Conservation (phyloP, 2,329 filamentous ascomycete species). For the Diaporthe helianthi region DNA sequence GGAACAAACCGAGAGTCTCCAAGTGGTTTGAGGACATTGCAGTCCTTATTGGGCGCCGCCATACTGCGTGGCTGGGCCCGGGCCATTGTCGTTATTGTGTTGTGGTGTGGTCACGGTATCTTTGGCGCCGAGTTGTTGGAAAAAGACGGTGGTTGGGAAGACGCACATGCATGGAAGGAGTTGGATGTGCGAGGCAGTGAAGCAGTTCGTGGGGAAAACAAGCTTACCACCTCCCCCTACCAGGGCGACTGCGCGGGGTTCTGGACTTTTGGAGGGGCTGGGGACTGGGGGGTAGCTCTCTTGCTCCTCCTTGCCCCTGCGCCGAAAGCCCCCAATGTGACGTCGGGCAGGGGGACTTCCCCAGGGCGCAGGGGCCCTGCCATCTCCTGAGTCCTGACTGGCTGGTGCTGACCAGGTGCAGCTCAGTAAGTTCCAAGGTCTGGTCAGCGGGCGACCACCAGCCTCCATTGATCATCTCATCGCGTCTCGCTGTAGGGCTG, state of each 20-base stretch:
- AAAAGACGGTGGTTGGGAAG: slow-evolving; percentile 33
- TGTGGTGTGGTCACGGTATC: not conserved
- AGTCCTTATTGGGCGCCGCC: slow-evolving; percentile 11
- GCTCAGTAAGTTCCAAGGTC: too few relatives aligned
- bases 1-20: not conserved
- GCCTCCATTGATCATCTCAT: not conserved
- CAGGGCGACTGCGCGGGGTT: not conserved
- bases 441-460: slow-evolving; percentile 7
- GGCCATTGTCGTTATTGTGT: slow-evolving; percentile 4
- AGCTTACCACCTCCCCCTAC: too few relatives aligned
- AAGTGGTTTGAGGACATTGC: not conserved
- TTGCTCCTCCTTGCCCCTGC: not conserved
- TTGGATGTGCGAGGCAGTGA: not conserved
- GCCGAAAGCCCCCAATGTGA: slow-evolving; percentile 10
- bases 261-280: slow-evolving; percentile 27
- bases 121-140: not conserved
- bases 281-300: not conserved
- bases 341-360: not conserved
- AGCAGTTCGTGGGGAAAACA: not conserved
- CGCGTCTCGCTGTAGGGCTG: not conserved
- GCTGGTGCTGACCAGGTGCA: not conserved
- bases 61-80: not conserved
- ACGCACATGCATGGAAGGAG: slow-evolving; percentile 7
- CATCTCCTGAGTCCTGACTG: not conserved
- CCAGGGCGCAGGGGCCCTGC: not conserved